Base-by-base conservation (phyloP, 129 eudicot genomes). In the carrot (Daucus carota) region DNA sequence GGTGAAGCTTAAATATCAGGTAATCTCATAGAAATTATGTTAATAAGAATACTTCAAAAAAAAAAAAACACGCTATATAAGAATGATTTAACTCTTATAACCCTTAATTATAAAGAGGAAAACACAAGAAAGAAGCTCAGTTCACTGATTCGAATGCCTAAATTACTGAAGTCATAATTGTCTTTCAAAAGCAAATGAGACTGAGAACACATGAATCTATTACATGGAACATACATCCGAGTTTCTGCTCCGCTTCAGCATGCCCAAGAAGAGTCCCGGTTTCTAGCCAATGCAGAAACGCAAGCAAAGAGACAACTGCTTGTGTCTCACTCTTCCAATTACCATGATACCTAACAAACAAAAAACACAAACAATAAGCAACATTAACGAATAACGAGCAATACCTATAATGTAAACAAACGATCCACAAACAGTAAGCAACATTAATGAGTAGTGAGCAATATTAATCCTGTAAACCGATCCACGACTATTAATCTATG, bases 291-390 rank as follows among this genome's bases (percentile, higher is more conserved):
- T 89, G 96, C 88, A 87, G 89, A 73, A 89, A 91, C 18, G 93
- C 93, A 69, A 91, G 85, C 44, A 91, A 70, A 8, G 98, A 91
- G 20, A 94, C 97, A 8, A 80, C 97, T 13, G 85, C 83, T 57
- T 94, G 98, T 12, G 93, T 88, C 82, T 94, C 98, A 59, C 80
- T 94, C 80, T 85, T 89, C 98, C 98, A 94, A 79, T 94, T 97
- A 81, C 90, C 95, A 80, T 94, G 98, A 70, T 87, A 94, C 86
- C 97, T 93, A 68, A 50, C 16, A n/a, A n/a, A 65, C 11, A 12
- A 10, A 32, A 63, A 15, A 33, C 41, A 66, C 41, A 66, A 0
- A 36, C 2, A 36, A 36, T 36, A 2, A 36, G 2, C 40, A 36
- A 5, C 40, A 36, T 36, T 36, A 36, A 2, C n/a, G n/a, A n/a